Base-by-base conservation (phyloP, 1,284 basidiomycete species). In the Moesziomyces aphidis region DNA sequence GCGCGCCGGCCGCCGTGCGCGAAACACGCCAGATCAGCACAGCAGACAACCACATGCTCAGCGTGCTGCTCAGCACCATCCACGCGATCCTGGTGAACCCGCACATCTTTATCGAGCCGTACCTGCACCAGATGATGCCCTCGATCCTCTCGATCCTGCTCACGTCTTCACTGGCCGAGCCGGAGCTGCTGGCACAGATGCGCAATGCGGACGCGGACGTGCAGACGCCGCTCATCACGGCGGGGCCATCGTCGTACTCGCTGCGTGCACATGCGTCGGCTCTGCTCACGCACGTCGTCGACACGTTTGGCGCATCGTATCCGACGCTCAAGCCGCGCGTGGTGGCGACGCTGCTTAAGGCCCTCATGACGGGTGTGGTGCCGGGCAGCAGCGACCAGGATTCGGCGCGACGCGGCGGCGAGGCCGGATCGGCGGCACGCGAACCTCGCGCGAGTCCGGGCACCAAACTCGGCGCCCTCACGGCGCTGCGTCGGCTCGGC, bases 81-180 rank as follows among this genome's bases (percentile, higher is more conserved):
- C 76, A 80, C 48, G 77, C 78, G 9, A 63, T 83, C 47, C 67
- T 83, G 28, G 61, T 73, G 39, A 75, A 99, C 95, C 84, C 88
- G 88, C 55, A 92, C 91, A 3, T 99, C n/a, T 97, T 96, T 81
- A 90, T 98, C 28, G 96, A 99, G 86, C 96, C 95, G 17, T 67
- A 96, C 92, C 88, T 99, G 5, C 96, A 98, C 82, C 96, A 98
- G 91, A 89, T 98, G 50, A 89, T 99, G 13, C 95, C 95, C 0
- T 92, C 95, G 0, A 89, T 97, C 45, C 90, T 99, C 26, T 96
- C 95, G 4, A 91, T 92, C 68, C 89, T 98, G 52, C 88, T 98
- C 8, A 93, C 96, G 62, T 92, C 93, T 0, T 89, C 91, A 10
- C 89, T 97, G 8, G 86, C 87, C 85, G 54, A 57, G 48, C 61